phyloP scores from a whole-genome alignment of 805 yeast genomes.

The Spencermartinsiella europaea region DNA sequence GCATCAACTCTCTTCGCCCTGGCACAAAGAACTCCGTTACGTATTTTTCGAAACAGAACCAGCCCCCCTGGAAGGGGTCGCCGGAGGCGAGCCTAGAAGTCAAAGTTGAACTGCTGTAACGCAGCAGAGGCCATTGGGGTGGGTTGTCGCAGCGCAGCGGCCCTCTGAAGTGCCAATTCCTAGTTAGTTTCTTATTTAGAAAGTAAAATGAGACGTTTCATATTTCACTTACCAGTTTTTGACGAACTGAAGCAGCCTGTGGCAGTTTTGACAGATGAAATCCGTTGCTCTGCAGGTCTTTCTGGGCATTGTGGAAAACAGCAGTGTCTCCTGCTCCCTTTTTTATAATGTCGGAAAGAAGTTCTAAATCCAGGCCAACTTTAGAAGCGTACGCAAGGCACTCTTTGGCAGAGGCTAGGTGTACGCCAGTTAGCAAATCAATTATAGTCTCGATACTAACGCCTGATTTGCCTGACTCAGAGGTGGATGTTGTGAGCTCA shows the following conservation, averaged over 20 bases:
- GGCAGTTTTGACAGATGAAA: not conserved
- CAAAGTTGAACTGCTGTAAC: conserved; percentile 6
- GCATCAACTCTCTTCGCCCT: too few relatives aligned
- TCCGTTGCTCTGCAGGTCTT: not conserved
- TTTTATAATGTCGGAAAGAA: conserved; percentile 5
- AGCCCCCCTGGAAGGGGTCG: too few relatives aligned
- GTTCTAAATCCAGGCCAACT: conserved; percentile 8
- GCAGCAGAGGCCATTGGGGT: conserved; percentile 12
- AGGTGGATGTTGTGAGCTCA: not conserved
- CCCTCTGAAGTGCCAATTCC: conserved; percentile 5
- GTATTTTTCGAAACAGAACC: too few relatives aligned
- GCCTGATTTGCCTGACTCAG: not conserved
- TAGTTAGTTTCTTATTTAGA: not conserved
- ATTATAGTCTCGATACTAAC: conserved; percentile 4
- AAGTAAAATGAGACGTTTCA: not conserved
- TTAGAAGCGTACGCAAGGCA: conserved; percentile 5
- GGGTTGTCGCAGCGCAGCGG: conserved; percentile 5
- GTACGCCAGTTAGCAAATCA: conserved; percentile 4
- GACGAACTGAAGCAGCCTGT: not conserved
- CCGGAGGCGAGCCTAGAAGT: too few relatives aligned
- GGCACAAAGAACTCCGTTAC: too few relatives aligned
- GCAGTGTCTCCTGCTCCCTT: conserved; percentile 11
- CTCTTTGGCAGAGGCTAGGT: conserved; percentile 9
- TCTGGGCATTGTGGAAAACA: not conserved
- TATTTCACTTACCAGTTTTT: conserved; percentile 1